Evolutionary conservation across 139 green algal genomes (phyloP).

Genomic region (Pleodorina starrii): DNA sequence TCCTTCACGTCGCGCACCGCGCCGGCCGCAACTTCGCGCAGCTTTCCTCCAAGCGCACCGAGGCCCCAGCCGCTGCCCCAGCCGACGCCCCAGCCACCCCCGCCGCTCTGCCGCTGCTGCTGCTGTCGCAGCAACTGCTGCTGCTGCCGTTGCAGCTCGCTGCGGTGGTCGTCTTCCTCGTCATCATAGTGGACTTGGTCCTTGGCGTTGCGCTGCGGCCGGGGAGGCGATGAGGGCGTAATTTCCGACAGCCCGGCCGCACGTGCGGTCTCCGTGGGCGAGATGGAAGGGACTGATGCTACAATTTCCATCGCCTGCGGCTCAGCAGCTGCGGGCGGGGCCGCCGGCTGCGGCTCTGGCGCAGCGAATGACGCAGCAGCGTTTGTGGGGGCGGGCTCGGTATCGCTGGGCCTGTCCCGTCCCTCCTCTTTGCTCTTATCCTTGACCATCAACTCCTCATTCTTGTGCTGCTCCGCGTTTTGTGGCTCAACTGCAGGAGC

Average conservation of each 20-base stretch:
- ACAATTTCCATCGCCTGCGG: neutral
- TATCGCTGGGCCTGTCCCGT: neutral
- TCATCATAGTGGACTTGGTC: neutral
- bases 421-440: neutral
- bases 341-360: neutral
- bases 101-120: conserved; percentile 14
- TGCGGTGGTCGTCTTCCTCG: neutral
- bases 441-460: neutral
- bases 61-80: conserved; percentile 55
- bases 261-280: neutral
- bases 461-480: neutral
- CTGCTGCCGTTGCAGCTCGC: conserved; percentile 8
- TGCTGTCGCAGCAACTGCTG: conserved; percentile 15
- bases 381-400: neutral
- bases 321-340: neutral
- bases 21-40: conserved; percentile 46
- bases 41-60: conserved; percentile 34
- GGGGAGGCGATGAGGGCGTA: neutral
- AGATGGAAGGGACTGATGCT: neutral
- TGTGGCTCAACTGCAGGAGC: neutral
- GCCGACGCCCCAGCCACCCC: conserved; percentile 19
- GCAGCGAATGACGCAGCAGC: no score
- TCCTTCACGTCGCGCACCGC: conserved; percentile 60
- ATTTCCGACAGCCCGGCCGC: conserved; percentile 13
- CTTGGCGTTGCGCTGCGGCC: neutral